Evolutionary conservation across 1,284 basidiomycete species (phyloP), one percentile per base, ranked within the genome.

Genomic region (Athelia psychrophila): DNA sequence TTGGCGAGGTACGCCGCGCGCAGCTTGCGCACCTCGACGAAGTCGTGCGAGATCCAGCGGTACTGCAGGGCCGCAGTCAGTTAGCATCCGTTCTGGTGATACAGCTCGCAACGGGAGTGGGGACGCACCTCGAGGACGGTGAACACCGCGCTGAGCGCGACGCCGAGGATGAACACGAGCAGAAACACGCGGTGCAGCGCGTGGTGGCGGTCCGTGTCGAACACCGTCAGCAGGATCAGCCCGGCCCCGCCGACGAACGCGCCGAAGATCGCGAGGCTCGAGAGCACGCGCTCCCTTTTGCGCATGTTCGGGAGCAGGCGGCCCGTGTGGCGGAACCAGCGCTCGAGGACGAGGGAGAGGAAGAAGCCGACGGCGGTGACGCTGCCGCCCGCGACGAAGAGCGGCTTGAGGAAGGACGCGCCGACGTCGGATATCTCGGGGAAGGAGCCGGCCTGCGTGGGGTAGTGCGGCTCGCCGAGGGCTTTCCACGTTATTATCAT

Each of bases 341-440:
- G 73, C 65, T 89, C 86, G 35, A 84, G 61, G 2, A 73, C 55
- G 20, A 90, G 73, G 6, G 79, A 78, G 44, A 84, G 64, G 58
- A 87, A 71, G 64, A 90, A 87, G 0, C 76, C 72, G 1, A 78
- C 66, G 1, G 77, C 83, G 2, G 86, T 88, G 51, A 88, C 75
- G 33, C 72, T 69, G 58, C 80, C 83, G 15, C 81, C 81, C 8
- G 74, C 69, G 42, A 90, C 71, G 61, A 91, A 91, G 25, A 91
- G 73, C 5, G 88, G 88, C 62, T 90, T 89, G 30, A 91, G 69
- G 44, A 76, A 73, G 58, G 77, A 77, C 20, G 87, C 88, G 19
- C 84, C 88, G 30, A 90, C 68, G 60, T 90, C 87, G 20, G 86
- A 88, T 48, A 90, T 88, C 65, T 86, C 89, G 12, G 83, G 81